Percentiles rank a stretch among this genome's conserved stretches.
Evolutionary conservation across 768 basidiomycete species (phyloP).

Genomic region (Cystofilobasidium macerans): DNA sequence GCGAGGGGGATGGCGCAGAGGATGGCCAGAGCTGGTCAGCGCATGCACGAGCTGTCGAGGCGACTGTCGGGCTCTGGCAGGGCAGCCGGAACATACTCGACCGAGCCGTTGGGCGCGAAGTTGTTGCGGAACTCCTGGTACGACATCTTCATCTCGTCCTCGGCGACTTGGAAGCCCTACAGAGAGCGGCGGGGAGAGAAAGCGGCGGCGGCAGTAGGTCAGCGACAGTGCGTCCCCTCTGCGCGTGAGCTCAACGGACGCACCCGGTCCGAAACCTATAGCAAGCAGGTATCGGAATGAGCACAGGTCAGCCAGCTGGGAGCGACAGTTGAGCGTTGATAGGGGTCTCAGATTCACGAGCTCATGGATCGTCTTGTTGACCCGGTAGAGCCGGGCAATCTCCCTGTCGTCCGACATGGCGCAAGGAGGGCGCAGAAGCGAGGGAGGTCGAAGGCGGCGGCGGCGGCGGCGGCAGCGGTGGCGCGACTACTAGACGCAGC

Average conservation of each 20-base stretch:
- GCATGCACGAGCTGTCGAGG: no score
- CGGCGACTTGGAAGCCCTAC: constrained; percentile 85
- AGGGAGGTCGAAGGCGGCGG: neutral
- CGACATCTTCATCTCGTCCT: constrained; percentile 86
- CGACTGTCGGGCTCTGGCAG: no score
- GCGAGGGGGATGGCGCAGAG: neutral
- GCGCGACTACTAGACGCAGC: no score
- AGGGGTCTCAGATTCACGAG: constrained; percentile 96
- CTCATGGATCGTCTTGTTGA: constrained; percentile 91
- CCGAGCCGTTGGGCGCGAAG: constrained; percentile 60
- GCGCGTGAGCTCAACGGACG: constrained; percentile 31
- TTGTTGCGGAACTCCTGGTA: constrained; percentile 61
- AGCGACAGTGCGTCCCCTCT: no score
- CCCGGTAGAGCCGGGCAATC: constrained; percentile 61
- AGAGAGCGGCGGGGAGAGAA: no score
- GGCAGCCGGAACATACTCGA: constrained; percentile 58
- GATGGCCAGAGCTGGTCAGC: no score
- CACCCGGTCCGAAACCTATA: neutral
- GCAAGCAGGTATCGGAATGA: neutral
- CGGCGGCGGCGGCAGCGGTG: neutral
- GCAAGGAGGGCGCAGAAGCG: neutral
- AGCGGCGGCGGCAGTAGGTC: no score
- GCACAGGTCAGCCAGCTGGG: neutral
- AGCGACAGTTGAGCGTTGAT: no score
- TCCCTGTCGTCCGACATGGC: constrained; percentile 25